Conservation (phyloP, 2,329 filamentous ascomycete genomes). For the Plectosphaerella sp. region DNA sequence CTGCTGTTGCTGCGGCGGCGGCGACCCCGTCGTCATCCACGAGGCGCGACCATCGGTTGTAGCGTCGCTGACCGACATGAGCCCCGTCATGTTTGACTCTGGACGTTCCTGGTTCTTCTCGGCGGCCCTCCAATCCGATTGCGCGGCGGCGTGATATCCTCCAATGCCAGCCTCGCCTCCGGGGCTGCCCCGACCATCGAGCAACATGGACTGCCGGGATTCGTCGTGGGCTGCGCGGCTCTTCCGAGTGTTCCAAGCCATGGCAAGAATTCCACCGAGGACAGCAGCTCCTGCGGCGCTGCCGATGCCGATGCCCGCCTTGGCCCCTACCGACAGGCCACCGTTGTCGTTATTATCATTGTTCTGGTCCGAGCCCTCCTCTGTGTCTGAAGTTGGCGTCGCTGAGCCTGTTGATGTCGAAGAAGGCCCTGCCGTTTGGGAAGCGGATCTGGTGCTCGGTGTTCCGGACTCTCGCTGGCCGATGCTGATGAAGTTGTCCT, state of each 20-base stretch:
- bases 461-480: background rate
- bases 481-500: slow-evolving; percentile 32
- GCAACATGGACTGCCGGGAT: slow-evolving; percentile 9
- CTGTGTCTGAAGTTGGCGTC: background rate
- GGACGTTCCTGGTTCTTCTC: background rate
- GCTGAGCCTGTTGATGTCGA: slow-evolving; percentile 3
- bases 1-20: background rate
- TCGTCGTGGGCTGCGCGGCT: slow-evolving; percentile 10
- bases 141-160: slow-evolving; percentile 4
- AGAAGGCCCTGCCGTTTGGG: background rate
- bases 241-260: slow-evolving; percentile 7
- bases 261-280: slow-evolving; percentile 5
- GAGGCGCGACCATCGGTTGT: slow-evolving; percentile 3
- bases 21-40: slow-evolving; percentile 6
- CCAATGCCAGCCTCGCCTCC: background rate
- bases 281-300: slow-evolving; percentile 20
- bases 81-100: background rate
- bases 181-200: slow-evolving; percentile 2
- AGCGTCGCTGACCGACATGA: background rate
- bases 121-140: background rate
- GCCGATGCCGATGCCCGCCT: slow-evolving; percentile 35
- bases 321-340: slow-evolving; percentile 28
- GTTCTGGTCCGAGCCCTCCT: background rate
- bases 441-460: slow-evolving; percentile 7
- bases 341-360: background rate